Evolutionary conservation across 768 basidiomycete species (phyloP).

Genomic region (Floccularia luteovirens): DNA sequence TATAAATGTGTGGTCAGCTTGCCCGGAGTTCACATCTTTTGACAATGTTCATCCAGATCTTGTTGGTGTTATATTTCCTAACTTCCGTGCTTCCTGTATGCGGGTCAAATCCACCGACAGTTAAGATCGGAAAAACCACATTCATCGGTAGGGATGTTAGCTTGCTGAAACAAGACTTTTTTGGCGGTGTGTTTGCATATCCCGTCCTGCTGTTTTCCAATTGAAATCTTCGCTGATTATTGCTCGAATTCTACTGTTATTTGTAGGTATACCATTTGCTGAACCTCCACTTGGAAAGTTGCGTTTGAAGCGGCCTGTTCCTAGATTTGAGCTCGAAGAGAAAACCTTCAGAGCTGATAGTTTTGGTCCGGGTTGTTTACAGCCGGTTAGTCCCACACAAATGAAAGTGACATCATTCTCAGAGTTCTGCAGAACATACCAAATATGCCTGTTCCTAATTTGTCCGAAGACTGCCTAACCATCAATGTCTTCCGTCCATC

Average conservation of each 20-base stretch:
- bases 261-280: slow-evolving; percentile 48
- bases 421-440: slow-evolving; percentile 13
- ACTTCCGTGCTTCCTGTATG: neutral
- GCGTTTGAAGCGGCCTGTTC: slow-evolving; percentile 36
- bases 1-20: too few relatives aligned
- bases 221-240: neutral
- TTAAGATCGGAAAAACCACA: slow-evolving; percentile 7
- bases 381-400: slow-evolving; percentile 35
- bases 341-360: slow-evolving; percentile 34
- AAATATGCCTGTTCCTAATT: slow-evolving; percentile 20
- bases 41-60: neutral
- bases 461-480: slow-evolving; percentile 54
- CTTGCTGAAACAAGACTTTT: slow-evolving; percentile 8
- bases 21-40: too few relatives aligned
- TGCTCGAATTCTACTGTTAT: too few relatives aligned
- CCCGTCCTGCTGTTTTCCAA: neutral
- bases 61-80: neutral
- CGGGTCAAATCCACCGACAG: slow-evolving; percentile 5
- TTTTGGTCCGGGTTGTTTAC: slow-evolving; percentile 42
- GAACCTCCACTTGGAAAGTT: slow-evolving; percentile 43
- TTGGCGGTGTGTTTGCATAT: slow-evolving; percentile 5
- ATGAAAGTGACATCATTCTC: neutral
- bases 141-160: slow-evolving; percentile 8
- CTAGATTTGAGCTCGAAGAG: slow-evolving; percentile 28
- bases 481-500: slow-evolving; percentile 50